Base-by-base conservation (phyloP, 305 asterid species). In the Striga hermonthica region DNA sequence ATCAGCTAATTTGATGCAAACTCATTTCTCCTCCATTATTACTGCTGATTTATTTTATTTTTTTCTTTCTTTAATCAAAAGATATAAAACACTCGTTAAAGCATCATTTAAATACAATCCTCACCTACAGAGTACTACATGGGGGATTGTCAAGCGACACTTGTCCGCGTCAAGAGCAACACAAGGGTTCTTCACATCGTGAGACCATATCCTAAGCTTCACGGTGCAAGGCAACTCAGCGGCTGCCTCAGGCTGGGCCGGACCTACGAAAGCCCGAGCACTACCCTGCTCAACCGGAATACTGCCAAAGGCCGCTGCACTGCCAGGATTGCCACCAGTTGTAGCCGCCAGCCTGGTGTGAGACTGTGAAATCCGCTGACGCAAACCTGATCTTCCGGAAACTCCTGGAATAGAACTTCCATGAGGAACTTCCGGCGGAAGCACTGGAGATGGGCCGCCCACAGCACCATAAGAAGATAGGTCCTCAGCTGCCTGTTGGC, bases 61-160 rank as follows among this genome's bases (percentile, higher is more conserved):
- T 22, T 22, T 22, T 22, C 2, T 22, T 22, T 22, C 31, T 22
- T 22, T 0, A 22, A 22, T 2, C 31, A 1, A 22, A 22, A 22
- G 2, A 22, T 22, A 22, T 22, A 22, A 22, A 22, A 22, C 31
- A 22, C 31, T 22, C 31, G 1, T 22, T 22, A 22, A 22, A 22
- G 31, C 31, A 22, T 2, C 1, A 22, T 22, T 22, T 22, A 22
- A 22, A 22, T 22, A 22, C 31, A 22, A 22, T 22, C 61, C 77
- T 41, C 82, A 90, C 99, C 99, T 89, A 72, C 98, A 92, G 64
- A 92, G 96, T 40, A 92, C 98, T 31, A 96, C 99, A 79, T 93
- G 99, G 10, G 95, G 96, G 54, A 90, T 93, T 4, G 81, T 83
- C 75, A 90, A 74, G 73, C 90, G 94, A 73, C 97, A 88, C 7